Percentiles rank a stretch among this genome's conserved stretches.
phyloP scores from a whole-genome alignment of 1,284 basidiomycete genomes.

The Ceratobasidium sp. region DNA sequence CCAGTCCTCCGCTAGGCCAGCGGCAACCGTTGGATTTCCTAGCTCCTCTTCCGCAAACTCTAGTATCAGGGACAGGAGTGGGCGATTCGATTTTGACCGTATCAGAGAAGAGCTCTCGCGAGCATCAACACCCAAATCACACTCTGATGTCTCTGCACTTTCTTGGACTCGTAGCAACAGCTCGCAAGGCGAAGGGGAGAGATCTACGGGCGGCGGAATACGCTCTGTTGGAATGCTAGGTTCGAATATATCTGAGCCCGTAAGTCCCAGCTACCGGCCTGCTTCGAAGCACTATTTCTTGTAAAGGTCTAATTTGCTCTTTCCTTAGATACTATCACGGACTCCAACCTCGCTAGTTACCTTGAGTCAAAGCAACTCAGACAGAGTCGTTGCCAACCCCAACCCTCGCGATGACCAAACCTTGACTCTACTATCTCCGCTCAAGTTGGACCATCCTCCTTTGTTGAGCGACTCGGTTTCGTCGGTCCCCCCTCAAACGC shows the following conservation, averaged over 20 bases:
- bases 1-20: constrained; percentile 27
- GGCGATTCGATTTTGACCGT: constrained; percentile 32
- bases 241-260: background rate
- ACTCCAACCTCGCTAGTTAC: constrained; percentile 1
- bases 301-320: background rate
- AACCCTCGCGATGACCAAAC: constrained; percentile 15
- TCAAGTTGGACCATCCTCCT: constrained; percentile 28
- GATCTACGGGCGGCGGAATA: background rate
- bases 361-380: background rate
- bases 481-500: background rate
- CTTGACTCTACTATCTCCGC: constrained; percentile 24
- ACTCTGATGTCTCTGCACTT: constrained; percentile 27
- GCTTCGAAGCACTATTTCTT: background rate
- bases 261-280: constrained; percentile 8
- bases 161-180: constrained; percentile 35
- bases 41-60: constrained; percentile 14
- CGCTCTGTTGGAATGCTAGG: background rate
- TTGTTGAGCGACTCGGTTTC: constrained; percentile 11
- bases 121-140: constrained; percentile 12
- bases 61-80: constrained; percentile 31
- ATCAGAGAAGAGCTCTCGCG: constrained; percentile 29
- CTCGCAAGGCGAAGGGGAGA: constrained; percentile 19
- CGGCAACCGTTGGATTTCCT: constrained; percentile 5
- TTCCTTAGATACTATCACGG: background rate
- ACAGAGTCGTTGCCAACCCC: constrained; percentile 14